phyloP scores from a whole-genome alignment of 352 stramenopile species.

The Lagenidium sp. region DNA sequence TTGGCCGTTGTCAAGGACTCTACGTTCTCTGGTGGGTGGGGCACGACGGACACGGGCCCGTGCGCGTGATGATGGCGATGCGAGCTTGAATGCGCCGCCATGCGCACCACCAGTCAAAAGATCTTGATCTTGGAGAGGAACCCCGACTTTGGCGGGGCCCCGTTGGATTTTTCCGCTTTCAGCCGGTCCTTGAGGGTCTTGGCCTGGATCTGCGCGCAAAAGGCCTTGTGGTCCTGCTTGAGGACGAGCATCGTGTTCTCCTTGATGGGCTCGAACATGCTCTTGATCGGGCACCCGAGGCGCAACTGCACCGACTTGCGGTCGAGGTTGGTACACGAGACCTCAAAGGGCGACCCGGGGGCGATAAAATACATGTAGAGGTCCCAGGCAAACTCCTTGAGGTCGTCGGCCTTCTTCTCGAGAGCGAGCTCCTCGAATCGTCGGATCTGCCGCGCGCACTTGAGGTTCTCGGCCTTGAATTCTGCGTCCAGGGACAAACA shows the following conservation, averaged over 20 bases:
- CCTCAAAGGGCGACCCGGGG: slow-evolving; percentile 58
- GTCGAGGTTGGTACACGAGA: slow-evolving; percentile 77
- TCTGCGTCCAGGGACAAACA: slow-evolving; percentile 24
- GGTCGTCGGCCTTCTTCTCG: slow-evolving; percentile 54
- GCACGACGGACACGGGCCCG: too few species aligned
- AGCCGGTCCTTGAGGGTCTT: slow-evolving; percentile 73
- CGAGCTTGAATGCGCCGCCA: too few species aligned
- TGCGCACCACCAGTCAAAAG: too few species aligned
- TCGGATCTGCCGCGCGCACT: slow-evolving; percentile 72
- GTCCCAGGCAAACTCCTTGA: slow-evolving; percentile 76
- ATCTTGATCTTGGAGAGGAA: slow-evolving; percentile 74
- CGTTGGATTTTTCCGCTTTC: slow-evolving; percentile 43
- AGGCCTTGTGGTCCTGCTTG: slow-evolving; percentile 79
- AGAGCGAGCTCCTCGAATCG: slow-evolving; percentile 70
- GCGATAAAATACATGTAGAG: slow-evolving; percentile 82
- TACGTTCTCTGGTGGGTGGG: too few species aligned
- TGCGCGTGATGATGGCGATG: too few species aligned
- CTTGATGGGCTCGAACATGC: slow-evolving; percentile 81
- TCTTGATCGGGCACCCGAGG: slow-evolving; percentile 68
- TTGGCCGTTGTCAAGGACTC: too few species aligned
- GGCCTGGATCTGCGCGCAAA: slow-evolving; percentile 51
- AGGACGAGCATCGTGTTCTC: slow-evolving; percentile 81
- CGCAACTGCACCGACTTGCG: slow-evolving; percentile 74
- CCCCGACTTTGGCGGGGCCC: slow-evolving; percentile 27
- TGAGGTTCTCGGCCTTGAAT: slow-evolving; percentile 82